A percentile compares a stretch with the other conserved stretches of the same genome.
These are phyloP conservation scores for Endocalyx cinctus DNA, from an alignment of 2,329 filamentous ascomycete species.

Conservation along the genomic window DNA sequence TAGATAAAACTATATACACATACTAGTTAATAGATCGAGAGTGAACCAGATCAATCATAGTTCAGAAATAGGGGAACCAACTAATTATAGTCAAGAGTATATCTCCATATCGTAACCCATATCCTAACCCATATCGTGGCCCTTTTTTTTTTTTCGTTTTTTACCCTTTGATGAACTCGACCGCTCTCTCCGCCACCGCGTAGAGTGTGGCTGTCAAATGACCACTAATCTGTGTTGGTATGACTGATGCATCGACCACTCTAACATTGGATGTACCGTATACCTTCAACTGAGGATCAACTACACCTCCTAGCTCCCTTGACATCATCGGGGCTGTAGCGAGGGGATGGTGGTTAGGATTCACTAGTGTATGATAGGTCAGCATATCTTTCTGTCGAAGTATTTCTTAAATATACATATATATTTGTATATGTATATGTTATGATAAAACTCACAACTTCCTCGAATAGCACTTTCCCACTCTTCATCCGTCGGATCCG, in stretches of 20 bases:
- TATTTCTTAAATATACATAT: neutral
- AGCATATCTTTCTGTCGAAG: neutral
- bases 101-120: too few relatives aligned
- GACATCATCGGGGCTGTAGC: slow-evolving; percentile 49
- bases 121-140: too few relatives aligned
- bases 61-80: too few relatives aligned
- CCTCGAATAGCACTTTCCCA: slow-evolving; percentile 6
- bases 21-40: too few relatives aligned
- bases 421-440: slow-evolving; percentile 2
- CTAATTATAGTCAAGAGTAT: too few relatives aligned
- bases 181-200: slow-evolving; percentile 45
- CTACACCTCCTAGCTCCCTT: slow-evolving; percentile 43
- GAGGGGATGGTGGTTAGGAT: slow-evolving; percentile 38
- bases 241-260: slow-evolving; percentile 44
- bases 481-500: slow-evolving; percentile 15
- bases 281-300: slow-evolving; percentile 41
- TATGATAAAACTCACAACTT: neutral
- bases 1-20: too few relatives aligned
- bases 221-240: slow-evolving; percentile 44
- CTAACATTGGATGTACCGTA: slow-evolving; percentile 46
- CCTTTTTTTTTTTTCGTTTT: too few relatives aligned
- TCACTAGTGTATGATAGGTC: slow-evolving; percentile 10
- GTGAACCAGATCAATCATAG: too few relatives aligned
- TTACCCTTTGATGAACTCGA: slow-evolving; percentile 23
- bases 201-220: slow-evolving; percentile 49